Percentiles rank a stretch among this genome's conserved stretches.
Evolutionary conservation across 306 rosid genomes (phyloP).

Genomic region (Psophocarpus tetragonolobus): DNA sequence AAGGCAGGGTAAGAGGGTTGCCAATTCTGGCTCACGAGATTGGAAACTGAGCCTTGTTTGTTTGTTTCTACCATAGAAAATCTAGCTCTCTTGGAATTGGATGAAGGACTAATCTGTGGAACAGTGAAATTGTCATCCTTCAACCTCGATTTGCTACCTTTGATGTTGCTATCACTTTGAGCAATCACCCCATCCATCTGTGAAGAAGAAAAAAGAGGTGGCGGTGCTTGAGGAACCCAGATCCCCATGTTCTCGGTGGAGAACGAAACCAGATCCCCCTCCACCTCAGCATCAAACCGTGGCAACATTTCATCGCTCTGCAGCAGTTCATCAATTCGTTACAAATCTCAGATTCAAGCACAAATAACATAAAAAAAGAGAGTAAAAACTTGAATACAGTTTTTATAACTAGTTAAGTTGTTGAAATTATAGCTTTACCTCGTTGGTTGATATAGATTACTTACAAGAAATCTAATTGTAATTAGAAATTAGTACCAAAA

Average conservation of each 20-base stretch:
- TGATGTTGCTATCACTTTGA: conserved; percentile 45
- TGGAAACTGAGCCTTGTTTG: neutral
- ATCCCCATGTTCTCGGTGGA: conserved; percentile 45
- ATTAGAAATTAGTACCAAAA: too few species aligned
- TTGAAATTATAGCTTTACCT: neutral
- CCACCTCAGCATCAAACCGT: conserved; percentile 46
- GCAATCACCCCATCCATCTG: conserved; percentile 37
- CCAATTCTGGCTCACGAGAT: neutral
- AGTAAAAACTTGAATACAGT: too few species aligned
- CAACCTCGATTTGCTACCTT: conserved; percentile 45
- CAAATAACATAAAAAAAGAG: neutral
- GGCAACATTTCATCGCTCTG: conserved; percentile 49
- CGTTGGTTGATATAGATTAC: neutral
- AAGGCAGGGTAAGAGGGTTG: neutral
- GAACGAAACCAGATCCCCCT: conserved; percentile 38
- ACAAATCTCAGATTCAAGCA: conserved; percentile 21
- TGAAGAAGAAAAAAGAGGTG: conserved; percentile 36
- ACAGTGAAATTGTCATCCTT: conserved; percentile 78
- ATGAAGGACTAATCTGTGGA: conserved; percentile 68
- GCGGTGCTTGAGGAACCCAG: conserved; percentile 84
- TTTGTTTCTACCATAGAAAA: conserved; percentile 49
- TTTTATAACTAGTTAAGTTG: too few species aligned
- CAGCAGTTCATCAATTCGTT: conserved; percentile 20
- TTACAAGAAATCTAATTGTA: neutral
- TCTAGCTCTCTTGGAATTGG: conserved; percentile 64